These are phyloP conservation scores for Limonomyces culmigenus DNA, from an alignment of 1,284 basidiomycete species.

Conservation along the genomic window DNA sequence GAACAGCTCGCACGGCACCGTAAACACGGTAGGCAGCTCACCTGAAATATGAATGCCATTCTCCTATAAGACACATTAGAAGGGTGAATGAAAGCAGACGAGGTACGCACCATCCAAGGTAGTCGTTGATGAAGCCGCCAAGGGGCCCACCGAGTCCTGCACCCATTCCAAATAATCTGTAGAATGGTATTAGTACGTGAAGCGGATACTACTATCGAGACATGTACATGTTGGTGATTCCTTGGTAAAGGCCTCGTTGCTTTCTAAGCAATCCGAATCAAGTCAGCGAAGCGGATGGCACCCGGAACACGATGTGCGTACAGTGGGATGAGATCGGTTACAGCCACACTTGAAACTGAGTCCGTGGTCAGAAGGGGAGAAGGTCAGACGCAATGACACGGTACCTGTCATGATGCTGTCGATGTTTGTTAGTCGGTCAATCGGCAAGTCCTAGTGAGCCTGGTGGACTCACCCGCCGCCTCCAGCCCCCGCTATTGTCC, in stretches of 20 bases:
- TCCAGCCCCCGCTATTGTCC: conserved; percentile 79
- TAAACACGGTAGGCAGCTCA: conserved; percentile 12
- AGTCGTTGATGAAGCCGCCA: conserved; percentile 76
- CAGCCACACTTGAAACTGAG: conserved; percentile 60
- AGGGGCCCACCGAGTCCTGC: conserved; percentile 80
- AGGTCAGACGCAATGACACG: conserved; percentile 4
- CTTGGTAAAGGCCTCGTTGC: conserved; percentile 78
- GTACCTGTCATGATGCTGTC: conserved; percentile 67
- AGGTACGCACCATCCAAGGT: conserved; percentile 57
- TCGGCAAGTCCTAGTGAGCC: conserved; percentile 2
- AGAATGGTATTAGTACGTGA: conserved; percentile 6
- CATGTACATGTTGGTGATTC: conserved; percentile 69
- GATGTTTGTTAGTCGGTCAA: background rate
- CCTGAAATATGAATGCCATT: conserved; percentile 53
- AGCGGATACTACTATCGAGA: conserved; percentile 4
- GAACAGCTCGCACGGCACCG: conserved; percentile 6
- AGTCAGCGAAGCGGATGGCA: no score
- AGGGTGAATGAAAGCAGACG: conserved; percentile 4
- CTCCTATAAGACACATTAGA: conserved; percentile 43
- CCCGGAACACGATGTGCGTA: no score
- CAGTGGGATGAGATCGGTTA: conserved; percentile 71
- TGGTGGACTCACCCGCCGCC: conserved; percentile 57
- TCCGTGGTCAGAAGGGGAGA: conserved; percentile 9
- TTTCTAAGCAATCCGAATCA: conserved; percentile 37
- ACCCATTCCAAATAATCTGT: conserved; percentile 58